Evolutionary conservation across 2,329 filamentous ascomycete genomes (phyloP).

Genomic region (Cladosporium sphaerospermum): DNA sequence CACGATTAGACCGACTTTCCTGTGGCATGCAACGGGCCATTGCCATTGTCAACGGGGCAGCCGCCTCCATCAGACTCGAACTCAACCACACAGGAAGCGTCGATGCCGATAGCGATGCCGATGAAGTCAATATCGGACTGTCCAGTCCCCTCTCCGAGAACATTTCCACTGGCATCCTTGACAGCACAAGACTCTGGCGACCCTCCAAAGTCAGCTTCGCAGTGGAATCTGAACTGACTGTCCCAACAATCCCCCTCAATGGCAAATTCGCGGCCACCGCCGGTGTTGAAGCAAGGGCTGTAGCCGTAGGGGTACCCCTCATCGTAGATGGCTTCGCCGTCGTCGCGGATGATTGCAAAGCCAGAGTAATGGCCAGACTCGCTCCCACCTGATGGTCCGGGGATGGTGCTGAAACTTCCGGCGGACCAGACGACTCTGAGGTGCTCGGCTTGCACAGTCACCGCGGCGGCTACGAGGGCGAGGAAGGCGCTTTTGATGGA

Average conservation of each 20-base stretch:
- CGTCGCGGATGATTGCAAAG: neutral
- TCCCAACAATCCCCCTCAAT: neutral
- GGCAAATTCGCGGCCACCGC: neutral
- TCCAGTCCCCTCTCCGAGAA: neutral
- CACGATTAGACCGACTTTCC: neutral
- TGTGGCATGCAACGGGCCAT: neutral
- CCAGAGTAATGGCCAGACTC: neutral
- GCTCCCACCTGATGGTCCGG: neutral
- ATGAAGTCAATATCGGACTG: neutral
- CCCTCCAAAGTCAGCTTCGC: neutral
- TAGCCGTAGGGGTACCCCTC: neutral
- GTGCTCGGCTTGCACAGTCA: neutral
- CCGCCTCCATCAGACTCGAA: neutral
- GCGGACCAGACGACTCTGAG: neutral
- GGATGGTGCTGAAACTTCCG: neutral
- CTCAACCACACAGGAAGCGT: neutral
- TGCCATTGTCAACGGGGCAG: neutral
- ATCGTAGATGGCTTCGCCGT: slow-evolving; percentile 1
- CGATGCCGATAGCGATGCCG: neutral
- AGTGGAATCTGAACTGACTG: neutral
- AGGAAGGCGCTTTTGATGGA: neutral
- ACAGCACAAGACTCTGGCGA: neutral
- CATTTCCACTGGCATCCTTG: neutral
- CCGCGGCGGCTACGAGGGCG: neutral
- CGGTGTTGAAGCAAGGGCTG: neutral